Base-by-base conservation (phyloP, 305 asterid genomes). In the Solanum hybrid region DNA sequence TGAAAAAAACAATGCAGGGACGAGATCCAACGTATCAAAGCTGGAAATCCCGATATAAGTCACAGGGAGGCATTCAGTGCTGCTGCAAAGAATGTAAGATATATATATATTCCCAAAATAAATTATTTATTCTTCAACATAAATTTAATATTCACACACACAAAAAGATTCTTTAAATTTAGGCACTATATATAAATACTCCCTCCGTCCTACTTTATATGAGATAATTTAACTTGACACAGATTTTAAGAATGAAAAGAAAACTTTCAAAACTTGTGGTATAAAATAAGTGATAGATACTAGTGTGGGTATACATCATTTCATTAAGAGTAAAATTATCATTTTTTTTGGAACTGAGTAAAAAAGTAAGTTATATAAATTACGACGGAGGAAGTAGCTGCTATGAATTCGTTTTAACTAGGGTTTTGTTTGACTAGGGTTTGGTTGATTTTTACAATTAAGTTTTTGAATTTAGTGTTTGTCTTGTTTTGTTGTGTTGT, bases 11-110 rank as follows among this genome's bases (percentile, higher is more conserved):
- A 84, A 84, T 92, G 91, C 94, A 97, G 99, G 98, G 99, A 97
- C 92, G 99, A 97, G 96, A 97, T 97, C 97, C 99, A 97, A 94
- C 99, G 99, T 92, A 97, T 97, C 95, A 97, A 97, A 94, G 98
- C 99, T 87, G 98, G 96, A 93, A 97, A 97, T 95, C 99, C 99
- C 90, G 99, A 97, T 94, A 97, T 97, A 32, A 97, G 99, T 90
- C 99, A 97, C 94, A 97, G 99, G 95, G 99, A 97, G 92, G 99
- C 98, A 88, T 97, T 97, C 94, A 97, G 99, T 91, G 98, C 99
- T 12, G 99, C 99, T 89, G 99, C 99, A 86, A 97, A 97, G 93
- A 97, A 97, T 95, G 99, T 97, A 94, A 94, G 99, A 40, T 42
- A 12, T 42, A 42, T 42, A 93, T 94, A 91, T 75, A 75, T 32